Base-by-base conservation (phyloP, 345 rosid species). In the Noccaea caerulescens region DNA sequence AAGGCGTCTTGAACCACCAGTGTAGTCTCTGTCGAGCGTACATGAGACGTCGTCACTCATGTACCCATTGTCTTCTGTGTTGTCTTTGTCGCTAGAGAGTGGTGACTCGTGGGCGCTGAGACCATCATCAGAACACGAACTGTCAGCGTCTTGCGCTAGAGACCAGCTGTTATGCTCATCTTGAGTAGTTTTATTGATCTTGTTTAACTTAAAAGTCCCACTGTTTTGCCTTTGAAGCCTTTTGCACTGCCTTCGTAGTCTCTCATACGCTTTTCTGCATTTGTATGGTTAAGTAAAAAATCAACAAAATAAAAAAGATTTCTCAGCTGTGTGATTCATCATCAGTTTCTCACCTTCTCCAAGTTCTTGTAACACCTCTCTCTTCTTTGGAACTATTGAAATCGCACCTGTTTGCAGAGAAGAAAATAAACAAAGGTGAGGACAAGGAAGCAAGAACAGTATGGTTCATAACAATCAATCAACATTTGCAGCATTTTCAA, bases 191-290 rank as follows among this genome's bases (percentile, higher is more conserved):
- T 58, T 85, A 57, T 63, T 64, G 53, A 58, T 58, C 33, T 73
- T 84, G 63, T 80, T 80, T 61, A 75, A 44, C 73, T 84, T 82
- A 32, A 66, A 80, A 76, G 76, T 76, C 68, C 72, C 68, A 50
- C 58, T 73, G 52, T 58, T 53, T 47, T 16, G 81, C 76, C 80
- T 87, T 59, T 78, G 85, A 37, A 89, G 84, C 68, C 50, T 81
- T 52, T 79, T 75, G 72, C 97, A 89, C 64, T 79, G 79, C 76
- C 84, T 82, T n/a, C 98, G 91, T 6, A 93, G 83, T 80, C 88
- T 86, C 82, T 93, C 90, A 77, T 91, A 93, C 46, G 80, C 83
- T 81, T 86, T 89, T 77, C 98, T 93, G 85, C 80, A 81, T 18
- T 55, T 39, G 51, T 14, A 76, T 18, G 50, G 58, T 72, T 33